Evolutionary conservation across 1,284 basidiomycete species (phyloP).

Genomic region (Melampsora occidentalis): DNA sequence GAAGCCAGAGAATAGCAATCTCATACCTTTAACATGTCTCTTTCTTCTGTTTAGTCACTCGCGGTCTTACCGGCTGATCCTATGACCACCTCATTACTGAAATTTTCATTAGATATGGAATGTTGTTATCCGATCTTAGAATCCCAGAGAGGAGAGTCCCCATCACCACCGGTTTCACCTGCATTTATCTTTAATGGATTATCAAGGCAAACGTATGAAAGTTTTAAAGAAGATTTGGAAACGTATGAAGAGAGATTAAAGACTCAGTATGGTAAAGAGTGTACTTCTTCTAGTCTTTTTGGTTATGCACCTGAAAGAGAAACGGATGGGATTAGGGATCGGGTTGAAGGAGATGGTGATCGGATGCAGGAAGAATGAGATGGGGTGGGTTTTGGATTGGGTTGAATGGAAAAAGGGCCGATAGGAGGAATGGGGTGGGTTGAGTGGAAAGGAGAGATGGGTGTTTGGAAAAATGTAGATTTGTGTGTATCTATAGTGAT

Average conservation of each 20-base stretch:
- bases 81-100: conserved; percentile 77
- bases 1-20: neutral
- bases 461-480: no score
- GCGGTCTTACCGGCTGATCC: conserved; percentile 81
- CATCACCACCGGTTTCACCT: neutral
- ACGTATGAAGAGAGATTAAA: neutral
- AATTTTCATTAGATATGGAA: conserved; percentile 64
- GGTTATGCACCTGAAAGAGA: neutral
- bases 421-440: no score
- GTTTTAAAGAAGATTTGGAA: neutral
- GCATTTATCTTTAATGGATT: neutral
- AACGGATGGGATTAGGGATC: no score
- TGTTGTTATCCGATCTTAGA: neutral
- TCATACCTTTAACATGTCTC: neutral
- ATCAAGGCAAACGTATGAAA: neutral
- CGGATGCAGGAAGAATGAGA: no score
- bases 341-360: no score
- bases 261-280: neutral
- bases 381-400: no score
- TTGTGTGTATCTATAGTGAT: no score
- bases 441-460: no score
- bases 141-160: no score
- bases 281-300: neutral
- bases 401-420: no score
- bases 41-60: conserved; percentile 62